Conservation (phyloP, 345 rosid species). For the Eucalyptus pauciflora region DNA sequence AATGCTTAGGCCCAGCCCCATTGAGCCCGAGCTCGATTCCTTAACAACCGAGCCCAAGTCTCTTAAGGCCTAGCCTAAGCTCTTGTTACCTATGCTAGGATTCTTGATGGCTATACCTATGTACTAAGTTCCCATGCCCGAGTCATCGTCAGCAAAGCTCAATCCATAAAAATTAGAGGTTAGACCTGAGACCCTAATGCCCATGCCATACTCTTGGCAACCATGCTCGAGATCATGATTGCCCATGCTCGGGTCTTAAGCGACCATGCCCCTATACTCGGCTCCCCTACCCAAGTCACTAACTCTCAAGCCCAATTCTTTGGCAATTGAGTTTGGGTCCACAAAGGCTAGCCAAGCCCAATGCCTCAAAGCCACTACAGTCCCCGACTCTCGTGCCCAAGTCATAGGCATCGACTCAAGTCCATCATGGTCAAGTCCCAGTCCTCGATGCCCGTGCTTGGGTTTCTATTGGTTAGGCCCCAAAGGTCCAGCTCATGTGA, state of each 20-base stretch:
- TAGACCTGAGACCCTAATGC: rapidly evolving
- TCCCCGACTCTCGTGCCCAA: rapidly evolving
- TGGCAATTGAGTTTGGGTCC: rapidly evolving
- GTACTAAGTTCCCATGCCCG: rapidly evolving
- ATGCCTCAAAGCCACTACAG: rapidly evolving
- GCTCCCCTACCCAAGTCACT: background rate
- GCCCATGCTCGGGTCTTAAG: rapidly evolving
- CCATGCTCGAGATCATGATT: background rate
- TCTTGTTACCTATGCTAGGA: background rate
- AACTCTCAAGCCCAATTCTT: background rate
- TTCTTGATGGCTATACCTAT: background rate
- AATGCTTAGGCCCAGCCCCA: background rate
- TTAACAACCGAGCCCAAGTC: background rate
- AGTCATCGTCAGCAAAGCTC: background rate
- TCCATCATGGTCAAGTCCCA: background rate
- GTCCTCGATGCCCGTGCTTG: rapidly evolving
- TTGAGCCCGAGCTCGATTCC: rapidly evolving
- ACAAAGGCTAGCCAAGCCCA: background rate
- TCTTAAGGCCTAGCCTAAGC: background rate
- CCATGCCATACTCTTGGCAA: rapidly evolving
- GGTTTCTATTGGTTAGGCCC: background rate
- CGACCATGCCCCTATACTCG: rapidly evolving
- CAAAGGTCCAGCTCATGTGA: background rate
- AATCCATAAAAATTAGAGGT: too few species aligned
- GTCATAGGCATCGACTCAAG: too few species aligned